Evolutionary conservation across 2,329 filamentous ascomycete genomes (phyloP).

Genomic region (Blastomyces gilchristii): DNA sequence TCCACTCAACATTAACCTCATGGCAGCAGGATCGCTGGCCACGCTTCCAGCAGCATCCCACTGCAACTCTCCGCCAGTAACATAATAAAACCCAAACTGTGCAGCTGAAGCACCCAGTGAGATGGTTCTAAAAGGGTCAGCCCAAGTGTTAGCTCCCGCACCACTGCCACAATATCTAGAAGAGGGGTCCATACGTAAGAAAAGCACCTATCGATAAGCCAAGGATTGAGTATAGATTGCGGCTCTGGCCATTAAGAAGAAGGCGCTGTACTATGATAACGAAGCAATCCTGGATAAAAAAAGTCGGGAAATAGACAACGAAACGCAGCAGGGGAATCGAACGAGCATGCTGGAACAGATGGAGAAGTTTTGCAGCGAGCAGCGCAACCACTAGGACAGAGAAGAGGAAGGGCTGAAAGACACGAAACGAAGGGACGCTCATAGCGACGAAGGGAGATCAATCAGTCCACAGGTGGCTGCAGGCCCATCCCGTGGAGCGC

Average conservation of each 20-base stretch:
- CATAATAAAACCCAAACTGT: constrained; percentile 25
- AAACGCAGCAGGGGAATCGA: constrained; percentile 18
- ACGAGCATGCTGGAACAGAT: constrained; percentile 21
- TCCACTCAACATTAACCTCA: constrained; percentile 24
- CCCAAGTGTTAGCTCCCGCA: background rate
- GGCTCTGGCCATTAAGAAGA: constrained; percentile 19
- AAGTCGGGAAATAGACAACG: constrained; percentile 24
- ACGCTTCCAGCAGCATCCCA: constrained; percentile 25
- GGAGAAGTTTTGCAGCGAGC: constrained; percentile 21
- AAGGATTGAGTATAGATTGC: constrained; percentile 12
- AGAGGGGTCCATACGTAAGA: constrained; percentile 18
- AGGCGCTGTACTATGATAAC: constrained; percentile 18
- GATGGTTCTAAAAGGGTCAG: constrained; percentile 15
- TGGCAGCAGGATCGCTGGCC: constrained; percentile 22
- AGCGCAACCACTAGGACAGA: constrained; percentile 22
- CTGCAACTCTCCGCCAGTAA: constrained; percentile 25
- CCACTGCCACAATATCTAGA: constrained; percentile 1
- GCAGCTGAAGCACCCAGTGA: constrained; percentile 20
- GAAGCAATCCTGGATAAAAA: constrained; percentile 23
- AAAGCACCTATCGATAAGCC: constrained; percentile 16
- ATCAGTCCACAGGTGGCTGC: background rate
- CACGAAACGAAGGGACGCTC: constrained; percentile 18
- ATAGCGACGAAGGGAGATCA: constrained; percentile 13
- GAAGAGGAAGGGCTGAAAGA: constrained; percentile 20
- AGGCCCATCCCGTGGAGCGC: constrained; percentile 12